Base-by-base conservation (phyloP, 768 basidiomycete genomes). In the Trametes gibbosa region DNA sequence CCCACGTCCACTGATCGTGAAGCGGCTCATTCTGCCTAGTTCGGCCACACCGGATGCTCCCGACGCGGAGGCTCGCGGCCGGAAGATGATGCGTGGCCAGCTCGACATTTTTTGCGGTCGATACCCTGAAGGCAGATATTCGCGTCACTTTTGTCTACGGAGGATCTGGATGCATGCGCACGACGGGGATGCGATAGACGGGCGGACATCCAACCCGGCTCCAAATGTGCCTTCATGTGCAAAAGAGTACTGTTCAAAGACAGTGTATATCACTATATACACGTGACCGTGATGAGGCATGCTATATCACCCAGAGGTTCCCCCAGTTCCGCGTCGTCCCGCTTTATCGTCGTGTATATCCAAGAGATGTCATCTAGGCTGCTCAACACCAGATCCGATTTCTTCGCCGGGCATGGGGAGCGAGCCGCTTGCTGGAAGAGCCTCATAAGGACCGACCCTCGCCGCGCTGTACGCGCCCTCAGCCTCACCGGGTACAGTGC, bases 71-170 rank as follows among this genome's bases (percentile, higher is more conserved):
- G 29, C 29, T 4, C 29, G 29, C 29, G 10, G 29, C 29, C 29
- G 10, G 29, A 32, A 32, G 10, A 32, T 32, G 10, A 32, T 4
- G 29, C 29, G 29, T 10, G 29, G 29, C 10, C 29, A 32, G 10
- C 29, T 32, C 29, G 29, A 32, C 5, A 32, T 32, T 10, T 10
- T 32, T 10, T 7, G 19, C 23, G 32, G 43, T 8, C 34, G 32
- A 14, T 34, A 51, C 6, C 47, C 37, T 13, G 42, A 53, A 16
- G 51, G 52, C 45, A 54, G 51, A 53, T 21, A 39, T 27, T 59
- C 9, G 58, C n/a, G 0, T 13, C 25, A 21, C 29, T 56, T 2
- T 9, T 8, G 19, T 21, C 24, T 3, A 37, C 23, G 34, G 13
- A 29, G 2, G 45, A 25, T 25, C 23, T 45, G 16, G 23, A 8